Conservation (phyloP, 441 rosid species). For the Arabidopsis lyrata region DNA sequence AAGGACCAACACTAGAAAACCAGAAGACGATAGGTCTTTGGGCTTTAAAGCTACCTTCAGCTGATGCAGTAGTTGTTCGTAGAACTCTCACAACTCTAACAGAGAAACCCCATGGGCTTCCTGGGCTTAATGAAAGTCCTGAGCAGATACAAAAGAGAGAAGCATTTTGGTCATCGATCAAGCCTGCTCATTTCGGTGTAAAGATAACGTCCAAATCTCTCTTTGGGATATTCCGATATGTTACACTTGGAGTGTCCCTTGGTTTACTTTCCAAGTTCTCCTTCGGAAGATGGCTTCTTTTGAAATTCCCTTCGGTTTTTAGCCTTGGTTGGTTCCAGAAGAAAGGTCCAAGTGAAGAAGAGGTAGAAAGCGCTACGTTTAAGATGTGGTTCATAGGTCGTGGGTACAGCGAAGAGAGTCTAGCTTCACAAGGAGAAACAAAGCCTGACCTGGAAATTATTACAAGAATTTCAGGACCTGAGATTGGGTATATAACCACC, state of each 20-base stretch:
- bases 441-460: slow-evolving; percentile 74
- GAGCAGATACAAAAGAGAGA: slow-evolving; percentile 62
- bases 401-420: slow-evolving; percentile 65
- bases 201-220: slow-evolving; percentile 72
- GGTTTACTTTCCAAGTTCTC: slow-evolving; percentile 61
- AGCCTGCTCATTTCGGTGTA: slow-evolving; percentile 84
- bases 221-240: slow-evolving; percentile 57
- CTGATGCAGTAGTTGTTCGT: slow-evolving; percentile 80
- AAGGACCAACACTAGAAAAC: slow-evolving; percentile 65
- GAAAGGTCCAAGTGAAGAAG: slow-evolving; percentile 85
- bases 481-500: slow-evolving; percentile 83
- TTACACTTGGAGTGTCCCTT: slow-evolving; percentile 63
- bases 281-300: slow-evolving; percentile 80
- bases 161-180: slow-evolving; percentile 73
- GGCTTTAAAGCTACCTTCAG: slow-evolving; percentile 86
- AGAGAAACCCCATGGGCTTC: slow-evolving; percentile 79
- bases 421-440: slow-evolving; percentile 50
- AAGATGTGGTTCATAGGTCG: slow-evolving; percentile 91
- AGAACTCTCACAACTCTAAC: slow-evolving; percentile 71
- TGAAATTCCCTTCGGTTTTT: slow-evolving; percentile 82
- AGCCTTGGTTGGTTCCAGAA: slow-evolving; percentile 85
- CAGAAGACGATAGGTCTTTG: slow-evolving; percentile 79
- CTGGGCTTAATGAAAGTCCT: slow-evolving; percentile 70
- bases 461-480: slow-evolving; percentile 86
- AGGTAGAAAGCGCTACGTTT: slow-evolving; percentile 76